These are phyloP conservation scores for Tausonia pullulans DNA, from an alignment of 1,284 basidiomycete genomes.

Conservation along the genomic window DNA sequence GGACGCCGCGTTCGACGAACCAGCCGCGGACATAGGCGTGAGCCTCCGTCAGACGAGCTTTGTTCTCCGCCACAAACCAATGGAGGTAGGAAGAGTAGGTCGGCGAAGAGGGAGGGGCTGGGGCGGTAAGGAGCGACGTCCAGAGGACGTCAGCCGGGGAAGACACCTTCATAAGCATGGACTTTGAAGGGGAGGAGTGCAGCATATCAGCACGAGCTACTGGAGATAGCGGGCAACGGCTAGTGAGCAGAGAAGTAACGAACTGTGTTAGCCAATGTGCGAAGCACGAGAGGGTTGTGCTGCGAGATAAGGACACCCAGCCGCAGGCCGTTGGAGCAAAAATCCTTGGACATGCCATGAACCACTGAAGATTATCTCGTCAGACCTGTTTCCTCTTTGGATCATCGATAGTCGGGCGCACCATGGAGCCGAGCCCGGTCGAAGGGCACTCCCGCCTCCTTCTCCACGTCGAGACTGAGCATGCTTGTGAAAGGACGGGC, in stretches of 20 bases:
- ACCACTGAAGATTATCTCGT: conserved; percentile 22
- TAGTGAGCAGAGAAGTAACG: conserved; percentile 28
- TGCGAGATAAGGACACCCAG: conserved; percentile 35
- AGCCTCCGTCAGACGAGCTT: conserved; percentile 26
- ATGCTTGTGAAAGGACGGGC: conserved; percentile 34
- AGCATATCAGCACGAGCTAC: too few relatives aligned
- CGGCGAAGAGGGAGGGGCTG: not conserved
- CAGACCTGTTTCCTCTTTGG: too few relatives aligned
- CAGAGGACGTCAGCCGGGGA: conserved; percentile 32
- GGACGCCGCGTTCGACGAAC: conserved; percentile 29
- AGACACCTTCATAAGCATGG: conserved; percentile 21
- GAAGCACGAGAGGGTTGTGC: conserved; percentile 33
- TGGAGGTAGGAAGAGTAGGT: conserved; percentile 21
- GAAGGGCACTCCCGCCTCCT: conserved; percentile 32
- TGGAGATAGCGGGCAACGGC: too few relatives aligned
- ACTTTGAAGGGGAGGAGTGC: not conserved
- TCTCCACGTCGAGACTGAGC: conserved; percentile 33
- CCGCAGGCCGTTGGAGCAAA: conserved; percentile 36
- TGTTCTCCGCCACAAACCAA: conserved; percentile 28
- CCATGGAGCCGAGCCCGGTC: conserved; percentile 33
- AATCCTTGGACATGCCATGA: conserved; percentile 38
- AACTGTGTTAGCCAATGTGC: conserved; percentile 30
- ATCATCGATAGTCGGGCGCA: conserved; percentile 13
- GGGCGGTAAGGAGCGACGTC: conserved; percentile 24
- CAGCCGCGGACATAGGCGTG: conserved; percentile 27